These are phyloP conservation scores for Lachnellula occidentalis DNA, from an alignment of 2,329 filamentous ascomycete genomes.

Conservation along the genomic window DNA sequence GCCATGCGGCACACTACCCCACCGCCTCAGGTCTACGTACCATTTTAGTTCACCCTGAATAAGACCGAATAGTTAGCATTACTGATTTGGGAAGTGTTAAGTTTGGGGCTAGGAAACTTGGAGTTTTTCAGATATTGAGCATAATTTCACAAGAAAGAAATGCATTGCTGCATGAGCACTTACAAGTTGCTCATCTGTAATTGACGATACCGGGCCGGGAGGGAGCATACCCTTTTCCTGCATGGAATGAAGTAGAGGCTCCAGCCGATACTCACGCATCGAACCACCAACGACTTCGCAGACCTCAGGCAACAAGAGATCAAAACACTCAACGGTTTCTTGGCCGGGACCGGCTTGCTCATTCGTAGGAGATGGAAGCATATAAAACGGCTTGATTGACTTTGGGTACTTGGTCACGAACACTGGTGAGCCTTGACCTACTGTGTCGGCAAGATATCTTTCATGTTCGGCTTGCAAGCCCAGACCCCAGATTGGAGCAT, in stretches of 20 bases:
- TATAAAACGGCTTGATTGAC: constrained; percentile 87
- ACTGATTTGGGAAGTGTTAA: background rate
- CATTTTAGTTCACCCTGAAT: constrained; percentile 49
- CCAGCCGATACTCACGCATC: constrained; percentile 61
- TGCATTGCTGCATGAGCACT: background rate
- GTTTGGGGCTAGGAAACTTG: background rate
- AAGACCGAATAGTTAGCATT: background rate
- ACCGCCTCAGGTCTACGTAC: constrained; percentile 65
- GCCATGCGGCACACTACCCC: constrained; percentile 66
- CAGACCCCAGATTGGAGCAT: constrained; percentile 62
- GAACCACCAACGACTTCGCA: constrained; percentile 67
- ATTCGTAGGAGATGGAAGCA: constrained; percentile 49
- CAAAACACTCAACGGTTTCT: constrained; percentile 63
- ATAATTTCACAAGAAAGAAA: background rate
- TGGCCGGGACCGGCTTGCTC: background rate
- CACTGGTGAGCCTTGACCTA: constrained; percentile 59
- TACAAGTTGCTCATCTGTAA: constrained; percentile 31
- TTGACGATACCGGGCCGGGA: constrained; percentile 11
- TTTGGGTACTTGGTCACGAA: constrained; percentile 95
- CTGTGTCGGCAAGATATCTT: constrained; percentile 67
- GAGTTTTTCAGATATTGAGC: background rate
- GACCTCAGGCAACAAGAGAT: constrained; percentile 62
- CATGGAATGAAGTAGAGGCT: constrained; percentile 55
- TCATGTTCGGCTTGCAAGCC: constrained; percentile 91
- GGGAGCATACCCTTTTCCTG: constrained; percentile 46